phyloP scores from a whole-genome alignment of 2,329 filamentous ascomycete genomes.

The Penicillium olsonii region DNA sequence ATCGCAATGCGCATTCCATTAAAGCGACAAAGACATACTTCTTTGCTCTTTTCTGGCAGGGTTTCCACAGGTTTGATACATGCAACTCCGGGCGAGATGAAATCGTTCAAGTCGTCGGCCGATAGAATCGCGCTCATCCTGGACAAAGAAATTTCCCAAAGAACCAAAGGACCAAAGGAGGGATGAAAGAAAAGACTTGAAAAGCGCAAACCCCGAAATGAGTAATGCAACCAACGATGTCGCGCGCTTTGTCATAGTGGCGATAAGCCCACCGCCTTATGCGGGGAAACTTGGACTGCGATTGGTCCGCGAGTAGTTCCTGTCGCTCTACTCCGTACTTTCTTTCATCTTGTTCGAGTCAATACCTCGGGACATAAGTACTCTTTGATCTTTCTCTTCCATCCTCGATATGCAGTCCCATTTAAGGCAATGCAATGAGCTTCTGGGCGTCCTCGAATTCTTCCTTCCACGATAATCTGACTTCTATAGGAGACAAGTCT shows the following conservation, averaged over 20 bases:
- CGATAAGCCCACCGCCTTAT: conserved; percentile 32
- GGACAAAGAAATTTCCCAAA: conserved; percentile 13
- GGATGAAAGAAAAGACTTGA: neutral
- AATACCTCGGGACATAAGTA: too few relatives aligned
- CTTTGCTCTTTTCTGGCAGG: conserved; percentile 62
- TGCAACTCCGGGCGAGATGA: conserved; percentile 94
- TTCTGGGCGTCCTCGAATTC: too few relatives aligned
- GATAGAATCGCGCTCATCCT: conserved; percentile 97
- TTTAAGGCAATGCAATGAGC: too few relatives aligned
- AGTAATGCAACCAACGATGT: conserved; percentile 17
- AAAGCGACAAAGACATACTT: conserved; percentile 39
- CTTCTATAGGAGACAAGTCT: too few relatives aligned
- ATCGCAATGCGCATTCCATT: neutral
- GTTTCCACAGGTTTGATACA: conserved; percentile 98
- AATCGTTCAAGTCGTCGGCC: conserved; percentile 96
- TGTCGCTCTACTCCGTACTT: too few relatives aligned
- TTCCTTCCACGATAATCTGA: too few relatives aligned
- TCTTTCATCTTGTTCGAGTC: too few relatives aligned
- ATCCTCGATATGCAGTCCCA: too few relatives aligned
- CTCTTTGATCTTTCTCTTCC: too few relatives aligned
- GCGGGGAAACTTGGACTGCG: neutral
- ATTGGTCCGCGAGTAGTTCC: too few relatives aligned
- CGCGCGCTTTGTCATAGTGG: conserved; percentile 37
- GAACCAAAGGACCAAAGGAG: conserved; percentile 13
- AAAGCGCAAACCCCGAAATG: conserved; percentile 6